Conservation (phyloP, 495 filamentous ascomycete genomes). For the Podospora pseudopauciseta region DNA sequence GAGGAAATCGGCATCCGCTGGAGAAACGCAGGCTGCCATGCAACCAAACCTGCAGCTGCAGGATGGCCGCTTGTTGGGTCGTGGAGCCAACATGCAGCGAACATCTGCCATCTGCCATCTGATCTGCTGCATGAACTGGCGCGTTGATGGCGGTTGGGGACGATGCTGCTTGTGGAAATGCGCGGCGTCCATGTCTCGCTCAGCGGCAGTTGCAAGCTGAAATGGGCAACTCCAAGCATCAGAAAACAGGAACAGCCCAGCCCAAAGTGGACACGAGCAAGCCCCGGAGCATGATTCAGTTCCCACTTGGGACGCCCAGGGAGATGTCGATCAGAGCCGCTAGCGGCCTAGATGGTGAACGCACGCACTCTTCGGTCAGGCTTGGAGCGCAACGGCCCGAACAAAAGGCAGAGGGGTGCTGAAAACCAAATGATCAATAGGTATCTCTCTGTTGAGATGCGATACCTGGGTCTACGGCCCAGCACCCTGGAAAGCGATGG, state of each 20-base stretch:
- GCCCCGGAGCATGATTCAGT: background rate
- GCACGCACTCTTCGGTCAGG: slow-evolving; percentile 1
- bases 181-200: background rate
- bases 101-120: background rate
- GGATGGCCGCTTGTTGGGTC: background rate
- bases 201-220: background rate
- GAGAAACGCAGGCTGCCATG: background rate
- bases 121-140: background rate
- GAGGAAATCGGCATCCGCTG: background rate
- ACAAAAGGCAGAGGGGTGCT: background rate
- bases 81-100: background rate
- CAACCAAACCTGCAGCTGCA: background rate
- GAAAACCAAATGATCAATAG: background rate
- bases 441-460: background rate
- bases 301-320: slow-evolving; percentile 4
- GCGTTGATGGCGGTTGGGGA: background rate
- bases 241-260: background rate
- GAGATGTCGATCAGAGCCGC: slow-evolving; percentile 4
- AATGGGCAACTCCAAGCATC: background rate
- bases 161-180: background rate
- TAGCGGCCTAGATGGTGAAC: background rate
- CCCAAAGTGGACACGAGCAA: background rate
- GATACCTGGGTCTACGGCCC: background rate
- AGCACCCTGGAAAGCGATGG: background rate
- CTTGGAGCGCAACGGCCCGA: slow-evolving; percentile 1